Conservation (phyloP, 1,284 basidiomycete genomes). For the Cryptococcus depauperatus region DNA sequence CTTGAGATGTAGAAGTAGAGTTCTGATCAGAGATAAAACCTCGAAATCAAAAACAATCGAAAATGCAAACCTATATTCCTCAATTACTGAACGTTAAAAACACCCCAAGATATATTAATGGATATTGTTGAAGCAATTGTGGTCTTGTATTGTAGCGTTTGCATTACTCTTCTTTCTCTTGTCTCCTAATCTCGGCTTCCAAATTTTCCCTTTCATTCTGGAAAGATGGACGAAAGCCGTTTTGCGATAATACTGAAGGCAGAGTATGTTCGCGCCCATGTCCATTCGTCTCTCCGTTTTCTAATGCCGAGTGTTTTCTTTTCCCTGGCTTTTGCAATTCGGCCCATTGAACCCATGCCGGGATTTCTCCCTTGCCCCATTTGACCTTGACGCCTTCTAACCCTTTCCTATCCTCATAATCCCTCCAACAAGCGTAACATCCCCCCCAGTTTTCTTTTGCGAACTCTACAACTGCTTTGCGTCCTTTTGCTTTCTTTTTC, state of each 20-base stretch:
- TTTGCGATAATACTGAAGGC: too few relatives aligned
- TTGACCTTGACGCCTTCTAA: conserved; percentile 54
- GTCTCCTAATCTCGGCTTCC: conserved; percentile 12
- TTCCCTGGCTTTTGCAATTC: conserved; percentile 49
- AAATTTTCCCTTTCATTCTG: conserved; percentile 10
- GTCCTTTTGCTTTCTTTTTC: conserved; percentile 44
- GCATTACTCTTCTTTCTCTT: conserved; percentile 12
- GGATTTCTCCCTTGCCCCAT: conserved; percentile 63
- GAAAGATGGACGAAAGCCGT: background rate
- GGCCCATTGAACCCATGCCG: conserved; percentile 63
- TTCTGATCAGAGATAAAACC: too few relatives aligned
- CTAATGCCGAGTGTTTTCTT: background rate
- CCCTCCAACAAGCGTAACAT: conserved; percentile 39
- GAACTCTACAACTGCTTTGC: conserved; percentile 45
- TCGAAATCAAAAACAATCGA: too few relatives aligned
- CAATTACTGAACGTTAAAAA: too few relatives aligned
- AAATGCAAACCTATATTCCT: too few relatives aligned
- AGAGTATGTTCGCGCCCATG: background rate
- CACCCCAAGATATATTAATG: too few relatives aligned
- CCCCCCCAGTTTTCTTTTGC: conserved; percentile 47
- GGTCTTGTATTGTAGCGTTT: too few relatives aligned
- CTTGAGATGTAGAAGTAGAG: too few relatives aligned
- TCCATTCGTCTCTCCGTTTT: conserved; percentile 2
- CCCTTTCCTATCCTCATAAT: conserved; percentile 45
- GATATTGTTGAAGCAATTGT: too few relatives aligned